Percentiles rank a stretch among this genome's conserved stretches.
These are phyloP conservation scores for Panicum miliaceum DNA, from an alignment of 176 grass and related monocot genomes.

Conservation along the genomic window DNA sequence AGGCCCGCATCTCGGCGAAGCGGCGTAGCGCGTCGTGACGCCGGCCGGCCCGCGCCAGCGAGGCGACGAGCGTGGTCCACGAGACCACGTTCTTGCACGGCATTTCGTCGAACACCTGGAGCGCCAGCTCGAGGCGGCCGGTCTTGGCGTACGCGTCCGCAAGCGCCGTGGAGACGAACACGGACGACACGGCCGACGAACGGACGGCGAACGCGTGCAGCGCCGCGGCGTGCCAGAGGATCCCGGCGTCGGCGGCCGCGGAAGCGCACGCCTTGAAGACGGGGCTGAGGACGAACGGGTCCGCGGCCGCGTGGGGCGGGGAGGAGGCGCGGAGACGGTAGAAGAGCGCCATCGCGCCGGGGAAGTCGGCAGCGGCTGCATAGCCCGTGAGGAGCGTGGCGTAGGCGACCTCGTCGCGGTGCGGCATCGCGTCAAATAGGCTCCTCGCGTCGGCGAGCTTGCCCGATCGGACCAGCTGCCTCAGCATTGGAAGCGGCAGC, in stretches of 20 bases:
- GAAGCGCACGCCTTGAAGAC: conserved; percentile 61
- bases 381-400: conserved; percentile 56
- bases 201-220: conserved; percentile 63
- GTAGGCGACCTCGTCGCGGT: conserved; percentile 56
- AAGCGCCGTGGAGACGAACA: conserved; percentile 59
- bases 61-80: conserved; percentile 61
- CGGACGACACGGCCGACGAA: conserved; percentile 40
- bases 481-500: conserved; percentile 3
- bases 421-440: conserved; percentile 60
- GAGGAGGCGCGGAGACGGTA: conserved; percentile 39
- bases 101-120: conserved; percentile 61
- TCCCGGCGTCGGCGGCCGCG: not conserved
- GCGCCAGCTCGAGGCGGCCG: conserved; percentile 22
- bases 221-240: conserved; percentile 29
- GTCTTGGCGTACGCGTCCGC: conserved; percentile 62
- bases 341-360: conserved; percentile 57
- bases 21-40: conserved; percentile 55
- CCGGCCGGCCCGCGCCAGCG: conserved; percentile 47
- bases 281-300: conserved; percentile 63
- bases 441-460: conserved; percentile 48
- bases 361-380: conserved; percentile 35
- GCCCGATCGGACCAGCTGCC: conserved; percentile 33
- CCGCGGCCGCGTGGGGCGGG: conserved; percentile 35
- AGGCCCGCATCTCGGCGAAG: conserved; percentile 59
- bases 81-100: conserved; percentile 53